Evolutionary conservation across 805 yeast species (phyloP).

Genomic region (Sugiyamaella valdiviana): DNA sequence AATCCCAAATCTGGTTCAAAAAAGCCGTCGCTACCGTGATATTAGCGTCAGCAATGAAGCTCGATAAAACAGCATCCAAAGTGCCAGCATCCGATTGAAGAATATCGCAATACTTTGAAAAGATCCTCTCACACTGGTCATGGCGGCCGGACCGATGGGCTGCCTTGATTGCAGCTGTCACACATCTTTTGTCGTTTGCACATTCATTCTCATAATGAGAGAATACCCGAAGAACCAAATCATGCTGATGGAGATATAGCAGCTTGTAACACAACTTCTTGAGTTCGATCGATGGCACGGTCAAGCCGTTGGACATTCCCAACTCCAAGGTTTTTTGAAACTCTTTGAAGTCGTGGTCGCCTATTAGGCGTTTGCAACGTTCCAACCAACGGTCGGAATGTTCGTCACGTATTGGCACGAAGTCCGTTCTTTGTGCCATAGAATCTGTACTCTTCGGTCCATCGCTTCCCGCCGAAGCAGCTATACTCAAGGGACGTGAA

Average conservation of each 20-base stretch:
- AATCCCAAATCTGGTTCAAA: conserved; percentile 13
- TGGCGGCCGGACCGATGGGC: conserved; percentile 8
- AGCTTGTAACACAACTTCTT: conserved; percentile 8
- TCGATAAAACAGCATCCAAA: conserved; percentile 10
- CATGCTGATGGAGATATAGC: conserved; percentile 6
- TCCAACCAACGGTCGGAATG: conserved; percentile 3
- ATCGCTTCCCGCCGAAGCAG: not conserved
- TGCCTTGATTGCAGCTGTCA: conserved; percentile 14
- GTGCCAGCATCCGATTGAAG: conserved; percentile 9
- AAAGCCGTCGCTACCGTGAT: conserved; percentile 17
- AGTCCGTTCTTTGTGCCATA: no score
- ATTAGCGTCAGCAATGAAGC: conserved; percentile 14
- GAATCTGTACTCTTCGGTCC: no score
- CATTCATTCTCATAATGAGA: conserved; percentile 7
- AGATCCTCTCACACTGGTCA: conserved; percentile 14
- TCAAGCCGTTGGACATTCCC: conserved; percentile 1
- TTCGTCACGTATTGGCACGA: not conserved
- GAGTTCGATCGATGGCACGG: not conserved
- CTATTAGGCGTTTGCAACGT: not conserved
- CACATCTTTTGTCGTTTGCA: conserved; percentile 7
- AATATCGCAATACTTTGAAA: conserved; percentile 10
- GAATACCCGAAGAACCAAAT: conserved; percentile 11
- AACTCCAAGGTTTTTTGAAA: conserved; percentile 1
- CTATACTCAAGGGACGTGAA: not conserved
- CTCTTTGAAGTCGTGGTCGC: conserved; percentile 6